These are phyloP conservation scores for Alnus rubra DNA, from an alignment of 306 rosid species.

Conservation along the genomic window DNA sequence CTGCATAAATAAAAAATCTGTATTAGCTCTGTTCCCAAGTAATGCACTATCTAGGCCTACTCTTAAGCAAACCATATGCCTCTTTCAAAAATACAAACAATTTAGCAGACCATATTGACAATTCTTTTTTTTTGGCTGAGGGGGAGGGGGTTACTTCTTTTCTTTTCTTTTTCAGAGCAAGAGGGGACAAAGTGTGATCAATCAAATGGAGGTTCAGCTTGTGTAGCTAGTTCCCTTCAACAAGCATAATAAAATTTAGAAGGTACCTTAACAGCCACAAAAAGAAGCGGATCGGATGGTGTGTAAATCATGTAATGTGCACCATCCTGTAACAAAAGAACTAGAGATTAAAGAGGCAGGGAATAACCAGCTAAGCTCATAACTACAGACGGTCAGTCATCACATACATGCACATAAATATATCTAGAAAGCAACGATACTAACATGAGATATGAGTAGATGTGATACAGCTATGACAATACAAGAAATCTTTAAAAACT, in stretches of 20 bases:
- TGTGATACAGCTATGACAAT: background rate
- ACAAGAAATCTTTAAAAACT: background rate
- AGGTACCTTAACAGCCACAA: conserved; percentile 52
- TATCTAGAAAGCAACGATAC: background rate
- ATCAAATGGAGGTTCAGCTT: conserved; percentile 10
- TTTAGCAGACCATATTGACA: background rate
- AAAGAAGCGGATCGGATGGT: conserved; percentile 84
- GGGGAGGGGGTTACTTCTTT: too few relatives aligned
- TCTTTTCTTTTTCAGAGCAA: too few relatives aligned
- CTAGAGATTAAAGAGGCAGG: conserved; percentile 18
- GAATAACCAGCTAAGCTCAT: background rate
- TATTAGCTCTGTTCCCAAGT: conserved; percentile 17
- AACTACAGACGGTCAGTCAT: background rate
- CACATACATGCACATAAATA: background rate
- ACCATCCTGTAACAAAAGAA: conserved; percentile 58
- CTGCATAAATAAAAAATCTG: conserved; percentile 52
- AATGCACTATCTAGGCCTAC: background rate
- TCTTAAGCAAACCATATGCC: conserved; percentile 1
- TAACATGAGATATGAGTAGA: background rate
- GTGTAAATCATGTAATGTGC: conserved; percentile 82
- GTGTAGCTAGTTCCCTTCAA: background rate
- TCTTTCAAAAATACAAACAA: background rate
- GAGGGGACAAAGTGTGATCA: background rate
- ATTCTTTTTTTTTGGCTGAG: background rate
- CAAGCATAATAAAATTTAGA: conserved; percentile 2